Conservation (phyloP, 75 land plant genomes). For the Adiantum capillusveneris region DNA sequence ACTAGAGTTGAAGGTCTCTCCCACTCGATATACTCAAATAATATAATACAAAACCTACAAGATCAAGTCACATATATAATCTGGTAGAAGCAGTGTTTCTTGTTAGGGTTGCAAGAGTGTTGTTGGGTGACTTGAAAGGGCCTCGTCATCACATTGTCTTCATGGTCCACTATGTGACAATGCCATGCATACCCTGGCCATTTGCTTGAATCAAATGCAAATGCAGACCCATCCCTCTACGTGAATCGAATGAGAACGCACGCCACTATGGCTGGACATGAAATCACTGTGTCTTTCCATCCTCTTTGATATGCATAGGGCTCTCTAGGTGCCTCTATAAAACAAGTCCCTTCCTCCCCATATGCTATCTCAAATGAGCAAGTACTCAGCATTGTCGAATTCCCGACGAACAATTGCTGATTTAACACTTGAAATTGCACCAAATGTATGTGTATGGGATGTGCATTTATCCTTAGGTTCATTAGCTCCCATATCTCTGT, state of each 20-base stretch:
- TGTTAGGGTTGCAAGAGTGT: neutral
- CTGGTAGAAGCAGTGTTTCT: too few relatives aligned
- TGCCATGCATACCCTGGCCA: constrained; percentile 38
- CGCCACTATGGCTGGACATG: constrained; percentile 17
- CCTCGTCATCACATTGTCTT: constrained; percentile 47
- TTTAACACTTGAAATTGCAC: constrained; percentile 10
- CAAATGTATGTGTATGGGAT: constrained; percentile 37
- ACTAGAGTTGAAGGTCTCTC: too few relatives aligned
- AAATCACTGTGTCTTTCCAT: constrained; percentile 35
- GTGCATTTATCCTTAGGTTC: constrained; percentile 22
- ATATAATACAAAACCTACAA: too few relatives aligned
- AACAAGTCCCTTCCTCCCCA: neutral
- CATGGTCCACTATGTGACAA: constrained; percentile 42
- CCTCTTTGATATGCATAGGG: constrained; percentile 9
- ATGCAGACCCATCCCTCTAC: constrained; percentile 4
- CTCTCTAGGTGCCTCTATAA: neutral
- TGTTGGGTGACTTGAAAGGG: constrained; percentile 9
- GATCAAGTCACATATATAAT: too few relatives aligned
- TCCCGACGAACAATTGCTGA: neutral
- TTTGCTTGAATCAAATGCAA: constrained; percentile 26
- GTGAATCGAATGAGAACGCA: constrained; percentile 16
- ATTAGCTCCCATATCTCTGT: constrained; percentile 32
- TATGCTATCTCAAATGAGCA: neutral
- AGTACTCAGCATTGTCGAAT: neutral
- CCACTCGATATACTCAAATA: too few relatives aligned